Conservation (phyloP, 192 early-diverging fungal genomes). For the Coemansia sp. region DNA sequence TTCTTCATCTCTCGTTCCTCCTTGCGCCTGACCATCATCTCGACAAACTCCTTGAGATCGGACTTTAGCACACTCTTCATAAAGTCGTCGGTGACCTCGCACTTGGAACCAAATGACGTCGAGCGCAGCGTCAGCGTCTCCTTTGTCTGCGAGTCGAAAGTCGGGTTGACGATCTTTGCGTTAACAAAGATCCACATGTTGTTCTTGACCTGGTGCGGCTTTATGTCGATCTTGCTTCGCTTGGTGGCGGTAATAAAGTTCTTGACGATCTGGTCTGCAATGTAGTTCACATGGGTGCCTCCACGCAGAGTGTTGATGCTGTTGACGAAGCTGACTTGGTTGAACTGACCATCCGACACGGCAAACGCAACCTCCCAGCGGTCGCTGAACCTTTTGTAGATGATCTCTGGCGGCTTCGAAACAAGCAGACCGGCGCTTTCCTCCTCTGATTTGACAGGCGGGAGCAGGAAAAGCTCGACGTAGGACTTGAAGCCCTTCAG, state of each 20-base stretch:
- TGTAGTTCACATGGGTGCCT: constrained; percentile 85
- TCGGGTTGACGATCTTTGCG: constrained; percentile 87
- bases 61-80: constrained; percentile 81
- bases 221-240: constrained; percentile 71
- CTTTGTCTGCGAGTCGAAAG: constrained; percentile 98
- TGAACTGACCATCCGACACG: constrained; percentile 92
- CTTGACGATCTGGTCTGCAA: constrained; percentile 77
- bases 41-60: constrained; percentile 81
- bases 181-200: constrained; percentile 96
- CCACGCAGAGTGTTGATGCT: constrained; percentile 93
- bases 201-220: constrained; percentile 81
- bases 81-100: constrained; percentile 73
- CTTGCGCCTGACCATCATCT: constrained; percentile 68
- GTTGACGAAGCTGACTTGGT: constrained; percentile 96
- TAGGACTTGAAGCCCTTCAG: constrained; percentile 92
- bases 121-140: constrained; percentile 84
- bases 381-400: constrained; percentile 75
- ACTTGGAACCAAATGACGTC: constrained; percentile 80
- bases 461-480: constrained; percentile 71
- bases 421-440: constrained; percentile 9
- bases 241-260: constrained; percentile 68
- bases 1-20: constrained; percentile 80
- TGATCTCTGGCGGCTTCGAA: constrained; percentile 47
- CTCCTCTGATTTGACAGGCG: constrained; percentile 13
- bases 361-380: constrained; percentile 95